Evolutionary conservation across 2,329 filamentous ascomycete species (phyloP).

Genomic region (Alternaria arbusti): DNA sequence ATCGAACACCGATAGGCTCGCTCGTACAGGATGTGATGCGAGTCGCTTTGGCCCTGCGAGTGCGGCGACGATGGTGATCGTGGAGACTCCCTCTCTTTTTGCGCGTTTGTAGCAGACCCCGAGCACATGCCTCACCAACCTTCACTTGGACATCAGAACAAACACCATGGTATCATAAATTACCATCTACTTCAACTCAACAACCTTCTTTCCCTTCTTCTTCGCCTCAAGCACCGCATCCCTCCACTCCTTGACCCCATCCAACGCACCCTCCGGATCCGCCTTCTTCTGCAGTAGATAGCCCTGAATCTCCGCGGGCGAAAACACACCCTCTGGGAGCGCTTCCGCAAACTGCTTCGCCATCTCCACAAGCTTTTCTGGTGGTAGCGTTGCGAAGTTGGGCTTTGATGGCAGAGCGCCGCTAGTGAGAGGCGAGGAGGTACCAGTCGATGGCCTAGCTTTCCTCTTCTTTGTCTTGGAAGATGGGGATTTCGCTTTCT

Average conservation of each 20-base stretch:
- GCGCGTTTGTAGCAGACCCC: neutral
- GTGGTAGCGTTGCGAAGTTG: neutral
- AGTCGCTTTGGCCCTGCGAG: too few species aligned
- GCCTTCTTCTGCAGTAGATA: slow-evolving; percentile 15
- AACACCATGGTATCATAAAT: neutral
- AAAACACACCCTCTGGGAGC: slow-evolving; percentile 10
- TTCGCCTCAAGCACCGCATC: slow-evolving; percentile 10
- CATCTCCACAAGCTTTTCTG: neutral
- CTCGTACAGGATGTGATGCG: neutral
- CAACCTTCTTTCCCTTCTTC: slow-evolving; percentile 8
- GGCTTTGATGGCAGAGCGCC: neutral
- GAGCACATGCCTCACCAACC: neutral
- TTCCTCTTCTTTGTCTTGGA: neutral
- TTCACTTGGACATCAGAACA: neutral
- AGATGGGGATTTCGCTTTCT: neutral
- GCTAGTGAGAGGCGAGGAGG: neutral
- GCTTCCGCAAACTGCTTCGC: slow-evolving; percentile 11
- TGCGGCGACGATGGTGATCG: too few species aligned
- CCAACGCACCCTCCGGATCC: slow-evolving; percentile 10
- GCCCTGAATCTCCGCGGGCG: slow-evolving; percentile 21
- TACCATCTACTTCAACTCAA: slow-evolving; percentile 1
- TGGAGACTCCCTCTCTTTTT: neutral
- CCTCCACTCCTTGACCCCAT: neutral
- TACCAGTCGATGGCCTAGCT: neutral
- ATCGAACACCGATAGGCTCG: neutral